These are phyloP conservation scores for Neofusicoccum laricinum DNA, from an alignment of 2,329 filamentous ascomycete species.

Conservation along the genomic window DNA sequence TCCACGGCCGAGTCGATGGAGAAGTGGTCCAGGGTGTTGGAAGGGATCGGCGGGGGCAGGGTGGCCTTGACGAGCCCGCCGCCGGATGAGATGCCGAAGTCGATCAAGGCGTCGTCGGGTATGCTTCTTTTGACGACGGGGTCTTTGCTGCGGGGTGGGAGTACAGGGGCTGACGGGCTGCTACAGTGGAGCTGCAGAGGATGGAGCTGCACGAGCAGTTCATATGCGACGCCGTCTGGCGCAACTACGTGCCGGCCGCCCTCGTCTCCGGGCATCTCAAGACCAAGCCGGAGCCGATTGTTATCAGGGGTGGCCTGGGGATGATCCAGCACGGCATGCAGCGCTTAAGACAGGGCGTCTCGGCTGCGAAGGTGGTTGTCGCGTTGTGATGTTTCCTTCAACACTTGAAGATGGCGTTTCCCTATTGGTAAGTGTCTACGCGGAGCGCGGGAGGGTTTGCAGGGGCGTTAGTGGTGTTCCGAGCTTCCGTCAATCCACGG, in stretches of 20 bases:
- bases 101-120: background rate
- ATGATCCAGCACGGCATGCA: slow-evolving; percentile 28
- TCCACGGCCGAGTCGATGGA: background rate
- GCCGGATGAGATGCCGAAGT: background rate
- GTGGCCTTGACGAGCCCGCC: background rate
- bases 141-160: too few relatives aligned
- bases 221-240: background rate
- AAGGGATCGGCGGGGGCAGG: background rate
- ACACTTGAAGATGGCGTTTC: too few relatives aligned
- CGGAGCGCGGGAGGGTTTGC: too few relatives aligned
- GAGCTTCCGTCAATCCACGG: too few relatives aligned
- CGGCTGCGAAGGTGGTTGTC: slow-evolving; percentile 34
- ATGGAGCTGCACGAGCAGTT: background rate
- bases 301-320: slow-evolving; percentile 29
- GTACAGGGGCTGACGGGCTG: too few relatives aligned
- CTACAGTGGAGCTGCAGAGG: background rate
- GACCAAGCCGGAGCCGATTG: slow-evolving; percentile 19
- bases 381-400: slow-evolving; percentile 19
- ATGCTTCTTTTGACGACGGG: too few relatives aligned
- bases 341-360: slow-evolving; percentile 30
- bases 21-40: background rate
- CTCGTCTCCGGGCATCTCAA: background rate
- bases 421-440: too few relatives aligned
- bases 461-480: too few relatives aligned
- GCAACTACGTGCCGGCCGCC: background rate